Base-by-base conservation (phyloP, 2,329 filamentous ascomycete genomes). In the Stromatinia cepivora region DNA sequence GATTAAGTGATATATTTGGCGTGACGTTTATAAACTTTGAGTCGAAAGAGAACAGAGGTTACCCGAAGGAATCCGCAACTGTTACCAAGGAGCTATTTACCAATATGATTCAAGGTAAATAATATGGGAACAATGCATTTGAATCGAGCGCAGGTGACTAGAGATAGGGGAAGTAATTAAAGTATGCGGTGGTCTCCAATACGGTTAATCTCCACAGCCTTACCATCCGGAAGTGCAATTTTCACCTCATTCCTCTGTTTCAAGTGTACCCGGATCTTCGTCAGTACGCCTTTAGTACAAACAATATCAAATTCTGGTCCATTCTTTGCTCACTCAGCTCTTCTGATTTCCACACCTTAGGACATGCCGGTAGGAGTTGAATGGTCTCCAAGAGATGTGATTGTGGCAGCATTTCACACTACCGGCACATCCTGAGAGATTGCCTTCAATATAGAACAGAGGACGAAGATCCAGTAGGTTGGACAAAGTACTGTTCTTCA, bases 1-100 rank as follows among this genome's bases (percentile, higher is more conserved):
- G 92, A 31, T 96, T 94, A 77, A 89, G 91, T 80, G 94, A 92
- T 62, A 86, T 92, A 56, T 95, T 95, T 75, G 92, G 92, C 46
- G 92, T 93, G 67, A 92, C 89, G 3, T 94, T 86, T 76, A 91
- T 95, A 62, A 92, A 95, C 80, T 95, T 94, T 77, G 82, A 87
- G 53, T 70, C 69, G 72, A 86, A 92, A 75, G 88, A 87, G 54
- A 92, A 95, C 84, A 91, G 89, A 82, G 84, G 92, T 65, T 85
- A 89, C 73, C 90, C 92, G 46, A 96, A 96, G 86, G 92, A 92
- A 85, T 94, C 91, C 77, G 92, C 91, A 22, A 86, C 84, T 78
- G 85, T 86, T 76, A 85, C 96, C 75, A 86, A 87, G 74, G 83
- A 87, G 69, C 84, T 94, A 70, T 94, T 94, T 78, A 86, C 88